A percentile compares a stretch with the other conserved stretches of the same genome.
These are phyloP conservation scores for Microsporum canis DNA, from an alignment of 2,329 filamentous ascomycete species.

Conservation along the genomic window DNA sequence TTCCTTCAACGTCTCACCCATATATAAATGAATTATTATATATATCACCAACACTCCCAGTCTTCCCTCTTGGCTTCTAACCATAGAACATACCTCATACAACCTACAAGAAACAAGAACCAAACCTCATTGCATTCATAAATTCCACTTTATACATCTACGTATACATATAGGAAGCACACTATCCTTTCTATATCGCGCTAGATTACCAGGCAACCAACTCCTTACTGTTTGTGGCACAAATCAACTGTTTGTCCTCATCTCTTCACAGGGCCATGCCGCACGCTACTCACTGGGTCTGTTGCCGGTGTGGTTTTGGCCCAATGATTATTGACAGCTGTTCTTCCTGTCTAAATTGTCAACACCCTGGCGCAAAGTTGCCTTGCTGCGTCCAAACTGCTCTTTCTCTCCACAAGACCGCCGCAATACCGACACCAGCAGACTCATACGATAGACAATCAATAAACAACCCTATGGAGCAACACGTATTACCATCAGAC, in stretches of 20 bases:
- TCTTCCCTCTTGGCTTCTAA: neutral
- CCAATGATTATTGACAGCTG: slow-evolving; percentile 21
- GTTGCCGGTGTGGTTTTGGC: slow-evolving; percentile 25
- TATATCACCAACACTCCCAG: neutral
- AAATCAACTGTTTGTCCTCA: neutral
- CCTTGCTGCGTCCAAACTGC: slow-evolving; percentile 18
- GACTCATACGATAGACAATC: neutral
- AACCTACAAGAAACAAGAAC: neutral
- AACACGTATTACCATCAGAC: neutral
- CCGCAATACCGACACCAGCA: neutral
- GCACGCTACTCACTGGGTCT: slow-evolving; percentile 24
- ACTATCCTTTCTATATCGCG: neutral
- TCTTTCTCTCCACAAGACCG: slow-evolving; percentile 2
- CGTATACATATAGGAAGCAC: neutral
- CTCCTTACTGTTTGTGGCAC: neutral
- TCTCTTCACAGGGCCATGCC: slow-evolving; percentile 11
- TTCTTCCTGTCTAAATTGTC: slow-evolving; percentile 21
- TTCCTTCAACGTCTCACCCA: neutral
- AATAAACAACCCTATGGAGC: neutral
- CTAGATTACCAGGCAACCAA: neutral
- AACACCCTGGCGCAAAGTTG: slow-evolving; percentile 10
- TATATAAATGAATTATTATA: neutral
- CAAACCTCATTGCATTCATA: neutral
- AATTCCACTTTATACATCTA: neutral
- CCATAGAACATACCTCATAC: neutral